Percentiles rank a stretch among this genome's conserved stretches.
Evolutionary conservation across 2,329 filamentous ascomycete species (phyloP).

Genomic region (Pezicula carpinea): DNA sequence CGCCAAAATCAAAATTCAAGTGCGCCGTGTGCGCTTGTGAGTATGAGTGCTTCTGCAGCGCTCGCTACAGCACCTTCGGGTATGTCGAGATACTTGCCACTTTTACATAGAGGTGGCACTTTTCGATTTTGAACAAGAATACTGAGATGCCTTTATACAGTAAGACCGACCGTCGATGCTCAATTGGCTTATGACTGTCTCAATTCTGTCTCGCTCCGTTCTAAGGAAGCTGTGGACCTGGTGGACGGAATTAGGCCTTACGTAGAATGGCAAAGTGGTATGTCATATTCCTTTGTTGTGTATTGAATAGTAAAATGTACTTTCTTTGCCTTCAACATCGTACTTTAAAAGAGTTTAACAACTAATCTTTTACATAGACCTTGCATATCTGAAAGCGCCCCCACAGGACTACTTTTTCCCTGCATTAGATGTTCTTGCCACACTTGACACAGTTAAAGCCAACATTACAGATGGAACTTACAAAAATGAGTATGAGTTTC

Average conservation of each 20-base stretch:
- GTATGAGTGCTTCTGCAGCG: neutral
- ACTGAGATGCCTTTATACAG: neutral
- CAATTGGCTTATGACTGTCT: conserved; percentile 36
- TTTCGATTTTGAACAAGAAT: no score
- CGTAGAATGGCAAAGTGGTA: conserved; percentile 35
- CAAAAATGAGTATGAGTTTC: conserved; percentile 12
- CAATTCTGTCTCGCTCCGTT: conserved; percentile 36
- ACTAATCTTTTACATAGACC: neutral
- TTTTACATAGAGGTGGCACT: neutral
- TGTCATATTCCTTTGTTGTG: no score
- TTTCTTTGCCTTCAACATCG: no score
- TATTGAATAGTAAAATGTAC: no score
- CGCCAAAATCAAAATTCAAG: neutral
- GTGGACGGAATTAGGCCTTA: conserved; percentile 36
- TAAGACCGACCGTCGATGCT: conserved; percentile 33
- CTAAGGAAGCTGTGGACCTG: conserved; percentile 34
- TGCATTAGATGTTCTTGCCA: conserved; percentile 7
- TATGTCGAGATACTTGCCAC: neutral
- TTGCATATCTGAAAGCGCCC: conserved; percentile 7
- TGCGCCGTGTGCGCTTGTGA: neutral
- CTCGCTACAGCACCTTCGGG: neutral
- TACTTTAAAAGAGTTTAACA: neutral
- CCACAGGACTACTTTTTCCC: conserved; percentile 8
- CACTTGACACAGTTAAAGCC: conserved; percentile 4
- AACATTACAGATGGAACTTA: conserved; percentile 4